Base-by-base conservation (phyloP, 1,139 yeast species). In the Debaryomyces fabryi region DNA sequence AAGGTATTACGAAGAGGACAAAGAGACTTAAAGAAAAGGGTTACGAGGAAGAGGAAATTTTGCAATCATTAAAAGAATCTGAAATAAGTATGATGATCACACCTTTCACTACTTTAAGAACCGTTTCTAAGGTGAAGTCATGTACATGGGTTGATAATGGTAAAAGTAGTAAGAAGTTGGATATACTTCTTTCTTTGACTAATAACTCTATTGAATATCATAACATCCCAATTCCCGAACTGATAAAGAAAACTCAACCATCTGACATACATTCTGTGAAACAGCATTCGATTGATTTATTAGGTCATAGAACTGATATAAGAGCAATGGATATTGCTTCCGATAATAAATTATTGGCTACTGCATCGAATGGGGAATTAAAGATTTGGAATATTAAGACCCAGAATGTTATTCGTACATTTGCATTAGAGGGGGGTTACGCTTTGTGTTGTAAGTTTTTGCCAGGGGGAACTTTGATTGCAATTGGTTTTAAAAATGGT, bases 401-500 rank as follows among this genome's bases (percentile, higher is more conserved):
- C 1, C 76, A 74, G 29, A 81, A 83, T 52, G 95, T 96, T 54
- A 78, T 93, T 48, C 79, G 99, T 60, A 87, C 96, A 0, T 87
- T 93, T 62, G 58, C 54, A 10, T 62, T 74, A 45, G 91, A 86
- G 34, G 83, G 96, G 57, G 98, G 97, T 2, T 91, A 92, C 63
- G 90, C 96, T 0, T 74, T 93, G 45, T 81, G 92, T 53, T 79
- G 90, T 52, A 81, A 83, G 58, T 91, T 95, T 59, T 73, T 95
- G 49, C 98, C 98, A 0, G 98, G 98, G 55, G 97, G 96, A 47
- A 78, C 92, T 1, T 74, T 93, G 52, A 83, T 92, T 34, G 89
- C 88, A 13, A 82, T 89, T n/a, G 98, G 98, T 37, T 91, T 93
- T 49, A 91, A 92, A 64, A 82, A 83, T 53, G 99, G 99, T 45